A percentile compares a stretch with the other conserved stretches of the same genome.
phyloP scores from a whole-genome alignment of 202 grass and related monocot genomes.

The Setaria italica region DNA sequence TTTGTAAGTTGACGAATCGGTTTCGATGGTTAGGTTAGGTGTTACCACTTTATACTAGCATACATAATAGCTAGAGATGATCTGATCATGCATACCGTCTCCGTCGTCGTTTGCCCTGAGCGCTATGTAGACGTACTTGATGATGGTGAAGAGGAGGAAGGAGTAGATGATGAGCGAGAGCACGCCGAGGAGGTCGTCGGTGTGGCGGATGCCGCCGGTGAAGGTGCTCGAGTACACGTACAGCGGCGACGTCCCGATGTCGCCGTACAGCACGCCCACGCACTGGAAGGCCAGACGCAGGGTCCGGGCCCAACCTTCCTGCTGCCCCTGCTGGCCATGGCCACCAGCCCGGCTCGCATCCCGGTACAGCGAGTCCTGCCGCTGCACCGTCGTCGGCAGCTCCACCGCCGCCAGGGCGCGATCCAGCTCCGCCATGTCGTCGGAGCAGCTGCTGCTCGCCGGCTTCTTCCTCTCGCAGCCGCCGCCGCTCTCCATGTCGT shows the following conservation, averaged over 20 bases:
- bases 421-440: slow-evolving; percentile 38
- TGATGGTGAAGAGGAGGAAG: slow-evolving; percentile 63
- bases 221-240: slow-evolving; percentile 78
- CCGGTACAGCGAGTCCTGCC: slow-evolving; percentile 62
- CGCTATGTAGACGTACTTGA: slow-evolving; percentile 82
- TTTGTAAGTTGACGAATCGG: background rate
- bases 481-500: background rate
- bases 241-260: slow-evolving; percentile 79
- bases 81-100: slow-evolving; percentile 30
- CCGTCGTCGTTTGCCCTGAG: slow-evolving; percentile 65
- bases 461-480: background rate
- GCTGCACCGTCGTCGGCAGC: slow-evolving; percentile 20
- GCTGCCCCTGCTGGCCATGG: background rate
- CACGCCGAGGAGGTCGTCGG: slow-evolving; percentile 65
- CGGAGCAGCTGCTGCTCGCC: slow-evolving; percentile 28
- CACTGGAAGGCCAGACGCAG: slow-evolving; percentile 68
- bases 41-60: too few species aligned
- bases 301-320: slow-evolving; percentile 47
- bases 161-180: slow-evolving; percentile 80
- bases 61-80: too few species aligned
- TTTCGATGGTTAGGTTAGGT: background rate
- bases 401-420: slow-evolving; percentile 15
- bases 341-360: slow-evolving; percentile 41
- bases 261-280: slow-evolving; percentile 70
- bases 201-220: slow-evolving; percentile 47